Conservation (phyloP, 1,139 yeast genomes). For the Debaryomyces psychrophilus region DNA sequence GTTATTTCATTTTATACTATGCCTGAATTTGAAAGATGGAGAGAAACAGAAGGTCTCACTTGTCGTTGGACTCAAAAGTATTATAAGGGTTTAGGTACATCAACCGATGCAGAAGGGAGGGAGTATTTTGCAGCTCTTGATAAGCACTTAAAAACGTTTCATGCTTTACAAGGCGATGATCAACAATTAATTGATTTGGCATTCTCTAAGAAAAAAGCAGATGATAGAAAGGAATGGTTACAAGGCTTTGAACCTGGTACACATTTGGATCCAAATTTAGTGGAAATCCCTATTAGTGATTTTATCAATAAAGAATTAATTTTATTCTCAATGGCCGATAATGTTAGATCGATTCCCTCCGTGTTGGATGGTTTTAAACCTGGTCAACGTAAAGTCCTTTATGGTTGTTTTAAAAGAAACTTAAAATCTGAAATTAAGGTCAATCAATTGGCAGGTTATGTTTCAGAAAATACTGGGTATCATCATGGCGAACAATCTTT, state of each 20-base stretch:
- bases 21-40: slow-evolving; percentile 96
- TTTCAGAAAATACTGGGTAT: slow-evolving; percentile 87
- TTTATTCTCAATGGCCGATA: slow-evolving; percentile 95
- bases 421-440: slow-evolving; percentile 81
- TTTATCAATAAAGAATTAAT: slow-evolving; percentile 95
- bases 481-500: slow-evolving; percentile 95
- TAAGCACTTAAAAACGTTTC: slow-evolving; percentile 83
- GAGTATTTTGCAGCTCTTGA: slow-evolving; percentile 89
- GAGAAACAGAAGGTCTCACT: slow-evolving; percentile 75
- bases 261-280: slow-evolving; percentile 79
- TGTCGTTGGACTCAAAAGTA: slow-evolving; percentile 93
- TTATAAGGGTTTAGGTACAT: slow-evolving; percentile 98
- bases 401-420: slow-evolving; percentile 85
- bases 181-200: slow-evolving; percentile 86
- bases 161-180: slow-evolving; percentile 80
- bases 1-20: slow-evolving; percentile 83
- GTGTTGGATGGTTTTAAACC: slow-evolving; percentile 96
- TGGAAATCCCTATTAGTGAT: slow-evolving; percentile 84
- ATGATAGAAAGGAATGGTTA: slow-evolving; percentile 97
- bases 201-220: slow-evolving; percentile 93
- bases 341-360: slow-evolving; percentile 91
- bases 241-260: slow-evolving; percentile 90
- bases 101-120: slow-evolving; percentile 77
- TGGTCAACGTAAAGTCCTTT: slow-evolving; percentile 92
- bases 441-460: slow-evolving; percentile 88